Conservation (phyloP, 495 filamentous ascomycete species). For the Hypoxylon rickii region DNA sequence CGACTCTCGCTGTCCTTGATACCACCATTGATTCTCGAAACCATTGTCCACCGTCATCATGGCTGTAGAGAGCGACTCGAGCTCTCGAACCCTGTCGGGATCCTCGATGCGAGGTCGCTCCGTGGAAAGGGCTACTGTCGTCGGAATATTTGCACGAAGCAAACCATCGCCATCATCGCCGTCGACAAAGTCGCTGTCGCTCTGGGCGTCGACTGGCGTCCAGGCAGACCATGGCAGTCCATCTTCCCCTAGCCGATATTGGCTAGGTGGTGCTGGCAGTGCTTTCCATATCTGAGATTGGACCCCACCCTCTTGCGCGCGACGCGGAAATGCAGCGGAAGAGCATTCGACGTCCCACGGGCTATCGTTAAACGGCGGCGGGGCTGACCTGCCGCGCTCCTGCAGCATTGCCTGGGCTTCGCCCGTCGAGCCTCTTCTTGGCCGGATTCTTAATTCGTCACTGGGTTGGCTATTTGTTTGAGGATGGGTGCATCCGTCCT, state of each 20-base stretch:
- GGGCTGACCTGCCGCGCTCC: slow-evolving; percentile 51
- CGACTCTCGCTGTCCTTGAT: slow-evolving; percentile 44
- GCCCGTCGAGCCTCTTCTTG: slow-evolving; percentile 35
- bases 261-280: slow-evolving; percentile 45
- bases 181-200: not conserved
- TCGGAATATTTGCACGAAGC: slow-evolving; percentile 24
- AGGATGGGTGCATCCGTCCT: slow-evolving; percentile 22
- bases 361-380: slow-evolving; percentile 49
- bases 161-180: slow-evolving; percentile 1
- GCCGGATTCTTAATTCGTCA: slow-evolving; percentile 28
- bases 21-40: slow-evolving; percentile 58
- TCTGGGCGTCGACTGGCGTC: slow-evolving; percentile 35
- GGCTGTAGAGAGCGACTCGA: slow-evolving; percentile 54
- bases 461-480: slow-evolving; percentile 17
- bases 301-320: slow-evolving; percentile 1
- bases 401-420: slow-evolving; percentile 32
- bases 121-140: slow-evolving; percentile 21
- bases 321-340: slow-evolving; percentile 24
- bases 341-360: slow-evolving; percentile 45
- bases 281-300: slow-evolving; percentile 41
- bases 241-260: slow-evolving; percentile 51
- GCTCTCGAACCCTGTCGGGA: slow-evolving; percentile 42
- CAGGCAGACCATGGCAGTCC: slow-evolving; percentile 50
- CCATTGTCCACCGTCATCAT: slow-evolving; percentile 63
- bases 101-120: slow-evolving; percentile 24